Evolutionary conservation across 768 basidiomycete genomes (phyloP).

Genomic region (Leccinum longicurvipes): DNA sequence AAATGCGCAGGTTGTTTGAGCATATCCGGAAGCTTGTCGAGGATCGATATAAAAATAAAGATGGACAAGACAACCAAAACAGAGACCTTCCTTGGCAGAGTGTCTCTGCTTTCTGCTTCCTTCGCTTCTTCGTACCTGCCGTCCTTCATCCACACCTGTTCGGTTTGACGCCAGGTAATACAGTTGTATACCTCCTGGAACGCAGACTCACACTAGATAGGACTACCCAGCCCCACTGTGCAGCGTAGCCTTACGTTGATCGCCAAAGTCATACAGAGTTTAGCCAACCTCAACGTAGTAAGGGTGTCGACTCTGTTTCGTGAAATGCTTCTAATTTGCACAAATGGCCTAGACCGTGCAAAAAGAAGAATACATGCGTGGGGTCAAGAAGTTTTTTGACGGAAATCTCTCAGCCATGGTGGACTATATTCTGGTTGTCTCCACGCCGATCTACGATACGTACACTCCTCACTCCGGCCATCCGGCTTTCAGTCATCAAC

Average conservation of each 20-base stretch:
- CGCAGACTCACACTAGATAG: conserved; percentile 37
- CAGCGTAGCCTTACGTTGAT: conserved; percentile 81
- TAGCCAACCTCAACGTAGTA: conserved; percentile 81
- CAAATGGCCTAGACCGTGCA: conserved; percentile 46
- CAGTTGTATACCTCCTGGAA: neutral
- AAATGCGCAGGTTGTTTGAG: conserved; percentile 67
- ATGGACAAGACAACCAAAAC: conserved; percentile 40
- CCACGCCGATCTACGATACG: conserved; percentile 43
- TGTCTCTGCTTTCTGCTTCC: conserved; percentile 86
- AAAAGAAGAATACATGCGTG: conserved; percentile 81
- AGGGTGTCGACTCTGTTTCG: conserved; percentile 22
- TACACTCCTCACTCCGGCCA: conserved; percentile 26
- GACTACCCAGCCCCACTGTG: conserved; percentile 61
- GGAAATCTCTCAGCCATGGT: conserved; percentile 67
- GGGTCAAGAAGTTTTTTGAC: conserved; percentile 69
- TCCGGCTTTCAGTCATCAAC: conserved; percentile 44
- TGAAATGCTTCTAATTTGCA: conserved; percentile 1
- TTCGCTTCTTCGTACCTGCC: conserved; percentile 87
- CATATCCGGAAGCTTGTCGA: conserved; percentile 74
- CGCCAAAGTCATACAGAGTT: conserved; percentile 85
- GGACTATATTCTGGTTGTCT: conserved; percentile 75
- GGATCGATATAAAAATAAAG: conserved; percentile 49
- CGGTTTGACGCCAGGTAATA: conserved; percentile 67
- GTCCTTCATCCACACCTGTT: conserved; percentile 87
- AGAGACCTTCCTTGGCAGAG: conserved; percentile 71